Percentiles rank a stretch among this genome's conserved stretches.
Evolutionary conservation across 176 grass and related monocot species (phyloP).

Genomic region (Juncus inflexus): DNA sequence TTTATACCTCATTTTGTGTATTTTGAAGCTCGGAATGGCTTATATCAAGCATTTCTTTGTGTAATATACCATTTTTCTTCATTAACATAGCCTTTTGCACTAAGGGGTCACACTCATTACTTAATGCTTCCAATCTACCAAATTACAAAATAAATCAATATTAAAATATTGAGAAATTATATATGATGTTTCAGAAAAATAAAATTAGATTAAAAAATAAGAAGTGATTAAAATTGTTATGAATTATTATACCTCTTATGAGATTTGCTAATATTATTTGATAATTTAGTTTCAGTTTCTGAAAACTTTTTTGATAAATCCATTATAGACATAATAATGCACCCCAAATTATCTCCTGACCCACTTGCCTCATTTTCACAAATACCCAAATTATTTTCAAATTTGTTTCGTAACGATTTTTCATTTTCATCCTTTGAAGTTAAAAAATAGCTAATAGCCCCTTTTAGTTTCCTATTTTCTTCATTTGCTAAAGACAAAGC

Average conservation of each 20-base stretch:
- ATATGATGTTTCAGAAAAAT: too few species aligned
- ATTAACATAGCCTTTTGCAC: slow-evolving; percentile 48
- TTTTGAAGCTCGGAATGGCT: slow-evolving; percentile 63
- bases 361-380: slow-evolving; percentile 55
- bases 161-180: not conserved
- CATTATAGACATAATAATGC: slow-evolving; percentile 49
- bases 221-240: not conserved
- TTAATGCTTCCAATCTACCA: slow-evolving; percentile 49
- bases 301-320: slow-evolving; percentile 62
- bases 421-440: slow-evolving; percentile 7
- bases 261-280: slow-evolving; percentile 39
- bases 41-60: slow-evolving; percentile 68
- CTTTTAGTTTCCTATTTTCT: slow-evolving; percentile 67
- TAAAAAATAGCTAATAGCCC: slow-evolving; percentile 30
- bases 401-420: slow-evolving; percentile 12
- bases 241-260: slow-evolving; percentile 42
- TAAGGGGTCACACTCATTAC: slow-evolving; percentile 49
- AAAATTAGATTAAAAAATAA: too few species aligned
- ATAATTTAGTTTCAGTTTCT: slow-evolving; percentile 53
- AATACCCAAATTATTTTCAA: slow-evolving; percentile 23
- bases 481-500: slow-evolving; percentile 42
- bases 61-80: slow-evolving; percentile 62
- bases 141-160: slow-evolving; percentile 19
- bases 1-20: slow-evolving; percentile 74
- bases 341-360: slow-evolving; percentile 53